Percentiles rank a stretch among this genome's conserved stretches.
Conservation (phyloP, 2,329 filamentous ascomycete species). For the Alternaria angustiovoidea region DNA sequence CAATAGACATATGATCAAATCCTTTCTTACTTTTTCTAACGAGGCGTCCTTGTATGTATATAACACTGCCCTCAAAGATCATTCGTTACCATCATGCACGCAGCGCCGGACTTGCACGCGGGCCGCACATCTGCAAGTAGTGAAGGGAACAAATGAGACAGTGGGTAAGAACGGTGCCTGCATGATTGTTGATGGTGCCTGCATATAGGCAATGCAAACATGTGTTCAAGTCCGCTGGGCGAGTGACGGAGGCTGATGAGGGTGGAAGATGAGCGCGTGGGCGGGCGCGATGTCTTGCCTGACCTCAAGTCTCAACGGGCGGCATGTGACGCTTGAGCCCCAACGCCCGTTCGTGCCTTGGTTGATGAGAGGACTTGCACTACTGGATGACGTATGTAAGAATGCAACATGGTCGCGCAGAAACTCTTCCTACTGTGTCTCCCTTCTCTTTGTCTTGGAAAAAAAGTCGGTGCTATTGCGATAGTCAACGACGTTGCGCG, state of each 20-base stretch:
- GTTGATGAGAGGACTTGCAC: background rate
- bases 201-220: conserved; percentile 38
- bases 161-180: conserved; percentile 32
- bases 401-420: background rate
- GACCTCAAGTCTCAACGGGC: conserved; percentile 31
- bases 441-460: background rate
- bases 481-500: background rate
- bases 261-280: conserved; percentile 37
- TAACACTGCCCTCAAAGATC: conserved; percentile 24
- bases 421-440: background rate
- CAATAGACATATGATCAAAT: conserved; percentile 18
- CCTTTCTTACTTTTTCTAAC: conserved; percentile 11
- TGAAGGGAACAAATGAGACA: conserved; percentile 32
- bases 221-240: conserved; percentile 33
- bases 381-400: conserved; percentile 8
- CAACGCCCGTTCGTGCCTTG: conserved; percentile 7
- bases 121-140: conserved; percentile 17
- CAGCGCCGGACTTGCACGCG: conserved; percentile 25
- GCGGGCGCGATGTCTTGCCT: conserved; percentile 41
- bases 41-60: conserved; percentile 29
- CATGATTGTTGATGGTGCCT: conserved; percentile 41
- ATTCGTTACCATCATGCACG: conserved; percentile 29
- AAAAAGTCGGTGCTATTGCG: background rate
- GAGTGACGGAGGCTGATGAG: conserved; percentile 41
- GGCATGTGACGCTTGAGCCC: conserved; percentile 33